phyloP scores from a whole-genome alignment of 306 rosid genomes.

The Calophaca sinica region DNA sequence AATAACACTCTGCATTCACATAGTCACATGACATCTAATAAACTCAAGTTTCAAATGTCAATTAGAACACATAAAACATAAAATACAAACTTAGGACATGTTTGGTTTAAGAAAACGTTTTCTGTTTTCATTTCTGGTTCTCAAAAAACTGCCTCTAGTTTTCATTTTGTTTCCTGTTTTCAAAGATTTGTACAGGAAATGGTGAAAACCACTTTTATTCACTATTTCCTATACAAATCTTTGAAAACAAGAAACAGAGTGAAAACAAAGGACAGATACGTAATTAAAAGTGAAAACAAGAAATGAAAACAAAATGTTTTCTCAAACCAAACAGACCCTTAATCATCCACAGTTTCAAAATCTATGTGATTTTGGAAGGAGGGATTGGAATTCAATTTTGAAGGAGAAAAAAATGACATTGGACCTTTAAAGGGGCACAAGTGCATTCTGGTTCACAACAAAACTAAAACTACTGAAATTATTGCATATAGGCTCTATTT shows the following conservation, averaged over 20 bases:
- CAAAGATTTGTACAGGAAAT: too few relatives aligned
- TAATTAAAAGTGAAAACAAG: too few relatives aligned
- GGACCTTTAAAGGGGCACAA: conserved; percentile 7
- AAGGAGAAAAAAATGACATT: background rate
- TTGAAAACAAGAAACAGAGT: too few relatives aligned
- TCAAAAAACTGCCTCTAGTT: too few relatives aligned
- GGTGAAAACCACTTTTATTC: too few relatives aligned
- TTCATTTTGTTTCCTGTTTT: too few relatives aligned
- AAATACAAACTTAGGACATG: background rate
- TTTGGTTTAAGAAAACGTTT: too few relatives aligned
- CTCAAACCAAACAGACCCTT: too few relatives aligned
- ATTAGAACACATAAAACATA: conserved; percentile 11
- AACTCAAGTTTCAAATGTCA: conserved; percentile 20
- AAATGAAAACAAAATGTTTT: too few relatives aligned
- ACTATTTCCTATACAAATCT: too few relatives aligned
- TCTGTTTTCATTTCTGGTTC: too few relatives aligned
- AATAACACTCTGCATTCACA: conserved; percentile 35
- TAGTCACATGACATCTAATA: conserved; percentile 16
- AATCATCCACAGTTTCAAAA: conserved; percentile 34
- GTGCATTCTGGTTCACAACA: conserved; percentile 24
- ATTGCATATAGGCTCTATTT: background rate
- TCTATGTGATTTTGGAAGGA: background rate
- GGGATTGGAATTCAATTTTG: conserved; percentile 4
- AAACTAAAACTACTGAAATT: conserved; percentile 24
- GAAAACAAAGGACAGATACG: too few relatives aligned